Base-by-base conservation (phyloP, 805 yeast species). In the Ogataea minuta region DNA sequence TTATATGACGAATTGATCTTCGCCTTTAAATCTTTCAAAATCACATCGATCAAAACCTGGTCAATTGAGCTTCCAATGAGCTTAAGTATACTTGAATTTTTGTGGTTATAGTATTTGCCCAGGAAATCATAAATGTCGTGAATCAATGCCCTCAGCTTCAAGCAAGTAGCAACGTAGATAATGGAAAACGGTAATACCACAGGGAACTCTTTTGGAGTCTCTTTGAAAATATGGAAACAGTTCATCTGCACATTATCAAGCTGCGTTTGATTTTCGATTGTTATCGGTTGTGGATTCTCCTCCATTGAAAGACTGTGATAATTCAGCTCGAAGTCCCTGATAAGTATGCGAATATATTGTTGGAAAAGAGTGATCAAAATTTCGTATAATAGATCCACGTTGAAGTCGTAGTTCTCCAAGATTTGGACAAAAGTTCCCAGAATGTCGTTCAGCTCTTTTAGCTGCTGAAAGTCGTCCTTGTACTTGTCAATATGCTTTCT, bases 241-340 rank as follows among this genome's bases (percentile, higher is more conserved):
- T 71, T 72, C 1, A 76, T 73, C 16, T 69, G 70, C 43, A 82
- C 68, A 23, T 84, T 77, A 45, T 77, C 76, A 57, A 79, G 86
- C 34, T 83, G 73, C 9, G 68, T 66, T 28, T 64, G 59, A 35
- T 78, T 78, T 45, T 80, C 74, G 23, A 89, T 78, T 0, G 76
- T 75, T 67, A 89, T 74, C 9, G 96, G 95, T 88, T 86, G 87
- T 48, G 87, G 86, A 57, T 87, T 93, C 57, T 91, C 97, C 16
- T 82, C 81, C 44, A 77, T 74, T 25, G 89, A 75, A 5, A 82
- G 65, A 8, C 71, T 70, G 23, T 69, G 63, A 63, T 89, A 91
- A 34, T 81, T 82, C 9, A 58, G 59, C 16, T 74, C 68, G 59
- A 88, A 87, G 11, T 72, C 71, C 43, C 64, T 66, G 10, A 77